These are phyloP conservation scores for Diaporthe sp. DNA, from an alignment of 2,329 filamentous ascomycete species.

Conservation along the genomic window DNA sequence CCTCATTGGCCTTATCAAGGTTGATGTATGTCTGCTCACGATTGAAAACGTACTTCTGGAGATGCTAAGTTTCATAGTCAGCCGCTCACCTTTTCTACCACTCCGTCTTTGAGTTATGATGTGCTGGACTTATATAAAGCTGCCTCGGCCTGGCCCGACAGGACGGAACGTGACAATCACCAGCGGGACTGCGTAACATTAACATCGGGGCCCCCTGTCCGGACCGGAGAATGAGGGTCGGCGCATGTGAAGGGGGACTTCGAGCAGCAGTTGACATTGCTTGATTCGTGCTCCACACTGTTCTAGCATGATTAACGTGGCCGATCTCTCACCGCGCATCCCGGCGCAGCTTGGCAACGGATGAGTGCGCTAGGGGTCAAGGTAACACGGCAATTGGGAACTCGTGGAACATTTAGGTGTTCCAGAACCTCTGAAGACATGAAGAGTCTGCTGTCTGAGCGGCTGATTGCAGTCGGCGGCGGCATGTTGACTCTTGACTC, in stretches of 20 bases:
- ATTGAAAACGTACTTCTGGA: too few relatives aligned
- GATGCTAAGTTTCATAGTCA: neutral
- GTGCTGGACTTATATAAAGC: neutral
- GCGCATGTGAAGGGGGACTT: conserved; percentile 12
- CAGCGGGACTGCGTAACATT: neutral
- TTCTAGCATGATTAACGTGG: neutral
- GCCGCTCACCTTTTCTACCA: too few relatives aligned
- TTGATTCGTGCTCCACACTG: neutral
- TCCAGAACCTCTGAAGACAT: conserved; percentile 6
- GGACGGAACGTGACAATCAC: neutral
- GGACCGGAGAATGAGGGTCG: neutral
- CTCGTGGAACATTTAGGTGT: conserved; percentile 13
- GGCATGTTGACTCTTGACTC: neutral
- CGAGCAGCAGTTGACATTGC: neutral
- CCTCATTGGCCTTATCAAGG: neutral
- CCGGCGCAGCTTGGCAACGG: neutral
- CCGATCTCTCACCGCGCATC: neutral
- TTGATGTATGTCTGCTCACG: neutral
- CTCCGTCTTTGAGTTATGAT: neutral
- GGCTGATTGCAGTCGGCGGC: neutral
- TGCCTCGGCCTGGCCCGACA: conserved; percentile 19
- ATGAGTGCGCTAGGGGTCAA: neutral
- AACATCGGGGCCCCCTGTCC: conserved; percentile 7
- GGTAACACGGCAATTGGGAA: neutral
- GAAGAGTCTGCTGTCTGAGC: neutral